phyloP scores from a whole-genome alignment of 257 asterid genomes.

The Forsythia suspensa region DNA sequence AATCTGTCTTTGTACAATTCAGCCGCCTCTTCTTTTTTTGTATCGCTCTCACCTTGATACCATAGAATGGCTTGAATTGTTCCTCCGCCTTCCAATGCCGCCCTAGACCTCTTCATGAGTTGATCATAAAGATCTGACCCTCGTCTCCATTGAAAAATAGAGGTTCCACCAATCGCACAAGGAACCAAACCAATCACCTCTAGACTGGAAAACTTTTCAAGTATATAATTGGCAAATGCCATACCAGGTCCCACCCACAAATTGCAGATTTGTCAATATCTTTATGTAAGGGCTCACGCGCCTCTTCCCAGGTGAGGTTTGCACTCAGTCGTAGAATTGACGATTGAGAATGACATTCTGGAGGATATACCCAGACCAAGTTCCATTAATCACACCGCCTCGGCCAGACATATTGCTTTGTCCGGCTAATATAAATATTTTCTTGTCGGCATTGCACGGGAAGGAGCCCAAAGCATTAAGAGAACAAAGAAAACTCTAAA shows the following conservation, averaged over 20 bases:
- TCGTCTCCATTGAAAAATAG: conserved; percentile 27
- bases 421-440: conserved; percentile 12
- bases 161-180: conserved; percentile 39
- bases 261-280: conserved; percentile 30
- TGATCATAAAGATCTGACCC: conserved; percentile 30
- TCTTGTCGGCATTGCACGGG: neutral
- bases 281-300: conserved; percentile 37
- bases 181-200: conserved; percentile 38
- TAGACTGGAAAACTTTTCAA: neutral
- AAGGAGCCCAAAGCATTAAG: no score
- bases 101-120: conserved; percentile 23
- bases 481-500: neutral
- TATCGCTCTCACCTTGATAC: conserved; percentile 47
- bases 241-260: conserved; percentile 41
- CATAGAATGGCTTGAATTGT: conserved; percentile 25
- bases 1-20: conserved; percentile 19
- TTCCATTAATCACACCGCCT: neutral
- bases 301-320: conserved; percentile 28
- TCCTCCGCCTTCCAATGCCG: conserved; percentile 16
- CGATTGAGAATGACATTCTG: conserved; percentile 16
- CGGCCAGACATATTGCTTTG: conserved; percentile 27
- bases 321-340: conserved; percentile 19
- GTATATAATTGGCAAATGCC: conserved; percentile 28
- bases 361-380: conserved; percentile 6
- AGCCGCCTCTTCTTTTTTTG: conserved; percentile 5